Conservation (phyloP, 352 stramenopile species). For the Phytophthora pisi region DNA sequence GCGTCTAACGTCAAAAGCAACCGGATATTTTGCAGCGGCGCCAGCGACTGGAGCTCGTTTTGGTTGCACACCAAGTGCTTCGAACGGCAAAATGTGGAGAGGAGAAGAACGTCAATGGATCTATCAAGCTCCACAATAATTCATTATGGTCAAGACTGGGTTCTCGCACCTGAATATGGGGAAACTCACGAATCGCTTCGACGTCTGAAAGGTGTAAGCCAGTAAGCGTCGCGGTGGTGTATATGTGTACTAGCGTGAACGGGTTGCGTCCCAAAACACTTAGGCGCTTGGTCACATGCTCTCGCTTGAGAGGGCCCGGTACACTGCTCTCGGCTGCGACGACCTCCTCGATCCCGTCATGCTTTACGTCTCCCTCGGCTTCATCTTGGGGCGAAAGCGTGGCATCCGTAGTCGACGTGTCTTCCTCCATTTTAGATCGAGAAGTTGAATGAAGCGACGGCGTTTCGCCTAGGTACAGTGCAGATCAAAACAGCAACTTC, state of each 20-base stretch:
- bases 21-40: slow-evolving; percentile 50
- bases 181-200: slow-evolving; percentile 49
- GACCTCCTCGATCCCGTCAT: neutral
- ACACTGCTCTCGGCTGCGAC: slow-evolving; percentile 5
- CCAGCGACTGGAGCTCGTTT: slow-evolving; percentile 58
- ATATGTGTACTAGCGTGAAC: slow-evolving; percentile 68
- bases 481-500: neutral
- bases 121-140: neutral
- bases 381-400: neutral
- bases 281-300: slow-evolving; percentile 45
- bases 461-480: slow-evolving; percentile 14
- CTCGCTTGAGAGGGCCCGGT: slow-evolving; percentile 28
- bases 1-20: slow-evolving; percentile 66
- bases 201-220: slow-evolving; percentile 50
- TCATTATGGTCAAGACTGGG: neutral
- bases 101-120: neutral
- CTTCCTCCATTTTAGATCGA: slow-evolving; percentile 4
- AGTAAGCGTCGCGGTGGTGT: slow-evolving; percentile 56
- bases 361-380: slow-evolving; percentile 5
- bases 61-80: slow-evolving; percentile 63
- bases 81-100: slow-evolving; percentile 2
- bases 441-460: slow-evolving; percentile 14
- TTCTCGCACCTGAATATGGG: slow-evolving; percentile 60
- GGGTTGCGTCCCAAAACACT: slow-evolving; percentile 66
- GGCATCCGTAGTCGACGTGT: slow-evolving; percentile 18